Base-by-base conservation (phyloP, 371 early-diverging fungal genomes). In the Furculomyces boomerangus region DNA sequence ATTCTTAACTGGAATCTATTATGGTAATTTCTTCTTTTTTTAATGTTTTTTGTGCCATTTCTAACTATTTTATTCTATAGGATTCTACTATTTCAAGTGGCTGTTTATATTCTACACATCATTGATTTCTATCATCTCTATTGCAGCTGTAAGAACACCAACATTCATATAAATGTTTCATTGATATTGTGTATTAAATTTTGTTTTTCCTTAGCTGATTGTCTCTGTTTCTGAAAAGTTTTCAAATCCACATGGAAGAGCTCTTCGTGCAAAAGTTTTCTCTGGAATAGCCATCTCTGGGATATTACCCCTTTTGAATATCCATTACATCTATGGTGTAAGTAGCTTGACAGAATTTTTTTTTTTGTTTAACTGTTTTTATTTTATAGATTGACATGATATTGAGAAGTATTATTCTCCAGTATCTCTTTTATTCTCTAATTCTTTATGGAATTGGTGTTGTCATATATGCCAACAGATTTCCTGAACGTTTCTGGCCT, bases 391-490 rank as follows among this genome's bases (percentile, higher is more conserved):
- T 30, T 16, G 52, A 25, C 3, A 30, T 13, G 10, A 30, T 28
- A 3, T 30, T 51, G 25, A 24, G 31, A 30, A 16, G 22, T 25
- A 31, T 35, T 16, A 25, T 51, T 14, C 27, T 51, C 18, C 3
- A 18, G 31, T 31, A 24, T 5, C 26, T 51, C 20, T 25, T 51
- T 16, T 13, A 51, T 26, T 86, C 87, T 83, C 89, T 83, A 0
- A 57, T 57, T 1, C 64, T 78, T 27, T 94, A 93, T 65, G 70
- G 90, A 46, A 44, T 72, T 28, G 95, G 93, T 24, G 91, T 90
- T 30, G 54, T 85, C 24, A 74, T 94, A 27, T 93, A 93, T 61
- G 88, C 80, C 8, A 67, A 65, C 30, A 67, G 88, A 57, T 65
- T 79, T 8, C 83, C 83, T 16, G 83, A 83, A 65, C 58, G 77